Base-by-base conservation (phyloP, 768 basidiomycete species). In the Leccinum longicurvipes region DNA sequence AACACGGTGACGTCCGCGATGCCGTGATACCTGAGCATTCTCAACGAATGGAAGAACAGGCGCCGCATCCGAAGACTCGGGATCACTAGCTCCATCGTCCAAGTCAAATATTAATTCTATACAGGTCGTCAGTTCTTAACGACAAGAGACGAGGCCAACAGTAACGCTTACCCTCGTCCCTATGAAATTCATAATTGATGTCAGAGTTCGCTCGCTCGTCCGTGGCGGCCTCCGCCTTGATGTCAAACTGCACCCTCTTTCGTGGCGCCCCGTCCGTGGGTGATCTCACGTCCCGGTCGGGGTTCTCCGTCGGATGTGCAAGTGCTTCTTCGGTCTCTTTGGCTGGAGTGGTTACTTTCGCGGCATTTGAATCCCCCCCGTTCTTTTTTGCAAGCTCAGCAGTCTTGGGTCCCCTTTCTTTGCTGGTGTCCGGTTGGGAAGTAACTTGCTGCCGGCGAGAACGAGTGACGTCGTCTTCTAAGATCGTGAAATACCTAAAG, bases 221-320 rank as follows among this genome's bases (percentile, higher is more conserved):
- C n/a, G 78, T 74, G 24, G 77, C 72, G 11, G 80, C 77, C 36
- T 77, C 82, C 21, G 84, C 80, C 64, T 85, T 74, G 48, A 86
- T 80, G 59, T 90, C 81, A 62, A 91, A 91, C 9, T 86, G 88
- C 28, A 91, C 86, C 67, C 83, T 87, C 57, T 77, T 73, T 75
- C 74, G 87, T 74, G 66, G 54, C 52, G 67, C 56, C 73, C 71
- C 62, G 64, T 68, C 55, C 61, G 68, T 55, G 68, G 72, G 51
- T 47, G 64, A 51, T 59, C 63, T 54, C 54, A n/a, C 60, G 60
- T 68, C 42, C 31, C 50, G 59, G 59, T 61, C 64, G 45, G 54
- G 23, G 41, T 60, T 60, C 63, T 60, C 53, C 54, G 57, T 44
- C 57, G 51, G 56, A 61, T 55, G 61, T 34, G 42, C 50, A 28